Percentiles rank a stretch among this genome's conserved stretches.
Evolutionary conservation across 345 rosid species (phyloP).

Genomic region (Physaria fendleri): DNA sequence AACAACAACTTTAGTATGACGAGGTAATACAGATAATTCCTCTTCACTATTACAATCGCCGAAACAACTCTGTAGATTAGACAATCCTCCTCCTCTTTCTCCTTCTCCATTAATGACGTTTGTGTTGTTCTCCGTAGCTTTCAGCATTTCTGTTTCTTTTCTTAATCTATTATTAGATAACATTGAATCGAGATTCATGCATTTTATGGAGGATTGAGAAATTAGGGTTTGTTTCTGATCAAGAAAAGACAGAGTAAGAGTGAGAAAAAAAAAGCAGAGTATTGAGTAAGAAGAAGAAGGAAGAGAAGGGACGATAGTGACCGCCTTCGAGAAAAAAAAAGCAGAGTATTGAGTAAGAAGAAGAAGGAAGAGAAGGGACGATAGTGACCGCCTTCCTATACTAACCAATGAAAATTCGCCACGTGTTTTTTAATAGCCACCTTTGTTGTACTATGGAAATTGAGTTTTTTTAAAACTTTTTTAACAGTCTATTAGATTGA

Average conservation of each 20-base stretch:
- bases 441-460: too few relatives aligned
- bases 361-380: constrained; percentile 4
- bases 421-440: too few relatives aligned
- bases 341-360: too few relatives aligned
- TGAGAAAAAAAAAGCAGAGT: constrained; percentile 23
- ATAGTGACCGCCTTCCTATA: constrained; percentile 32
- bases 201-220: constrained; percentile 38
- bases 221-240: constrained; percentile 29
- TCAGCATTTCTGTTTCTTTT: constrained; percentile 41
- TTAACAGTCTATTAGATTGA: too few relatives aligned
- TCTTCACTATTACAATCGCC: constrained; percentile 75
- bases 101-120: too few relatives aligned
- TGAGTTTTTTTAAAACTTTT: too few relatives aligned
- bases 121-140: constrained; percentile 65
- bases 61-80: constrained; percentile 33
- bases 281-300: constrained; percentile 20
- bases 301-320: too few relatives aligned
- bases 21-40: constrained; percentile 85
- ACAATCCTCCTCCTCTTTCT: constrained; percentile 44
- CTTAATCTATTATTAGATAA: not conserved
- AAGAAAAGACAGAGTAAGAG: constrained; percentile 29
- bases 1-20: constrained; percentile 91
- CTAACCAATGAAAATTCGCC: too few relatives aligned
- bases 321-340: too few relatives aligned
- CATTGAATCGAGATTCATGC: constrained; percentile 34